These are phyloP conservation scores for Fusarium albosuccineum DNA, from an alignment of 2,329 filamentous ascomycete species.

Conservation along the genomic window DNA sequence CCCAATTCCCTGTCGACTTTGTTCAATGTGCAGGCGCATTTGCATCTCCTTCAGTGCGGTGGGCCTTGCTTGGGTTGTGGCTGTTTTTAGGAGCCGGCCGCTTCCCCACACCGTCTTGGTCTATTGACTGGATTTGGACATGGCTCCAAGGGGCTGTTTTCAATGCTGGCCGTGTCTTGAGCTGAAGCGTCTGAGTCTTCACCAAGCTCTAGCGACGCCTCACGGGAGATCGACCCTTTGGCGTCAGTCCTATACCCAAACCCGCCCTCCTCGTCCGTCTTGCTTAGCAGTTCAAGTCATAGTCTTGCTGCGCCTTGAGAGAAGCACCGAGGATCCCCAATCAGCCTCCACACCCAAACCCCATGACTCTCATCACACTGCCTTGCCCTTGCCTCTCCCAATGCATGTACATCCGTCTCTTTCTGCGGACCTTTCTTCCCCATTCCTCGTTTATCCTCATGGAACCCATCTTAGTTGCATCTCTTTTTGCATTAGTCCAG, in stretches of 20 bases:
- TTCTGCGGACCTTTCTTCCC: background rate
- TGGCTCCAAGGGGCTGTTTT: background rate
- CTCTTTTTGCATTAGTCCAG: background rate
- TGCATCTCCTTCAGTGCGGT: background rate
- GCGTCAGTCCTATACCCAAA: background rate
- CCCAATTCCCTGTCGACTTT: background rate
- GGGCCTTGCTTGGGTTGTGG: constrained; percentile 1
- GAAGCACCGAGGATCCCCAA: background rate
- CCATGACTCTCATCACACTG: background rate
- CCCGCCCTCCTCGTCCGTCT: background rate
- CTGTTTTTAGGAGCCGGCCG: background rate
- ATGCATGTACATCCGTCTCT: background rate
- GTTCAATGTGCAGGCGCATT: background rate
- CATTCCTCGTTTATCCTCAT: background rate
- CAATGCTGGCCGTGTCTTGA: background rate
- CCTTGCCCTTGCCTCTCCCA: constrained; percentile 4
- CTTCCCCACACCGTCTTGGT: constrained; percentile 1
- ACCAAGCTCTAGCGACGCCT: constrained; percentile 6
- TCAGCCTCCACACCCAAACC: background rate
- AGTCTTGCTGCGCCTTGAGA: background rate
- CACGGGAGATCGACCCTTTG: constrained; percentile 11
- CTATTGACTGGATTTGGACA: background rate
- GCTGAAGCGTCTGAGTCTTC: background rate
- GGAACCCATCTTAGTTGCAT: background rate
- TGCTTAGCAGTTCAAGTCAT: background rate